Evolutionary conservation across 2,329 filamentous ascomycete species (phyloP).

Genomic region (Claviceps monticola): DNA sequence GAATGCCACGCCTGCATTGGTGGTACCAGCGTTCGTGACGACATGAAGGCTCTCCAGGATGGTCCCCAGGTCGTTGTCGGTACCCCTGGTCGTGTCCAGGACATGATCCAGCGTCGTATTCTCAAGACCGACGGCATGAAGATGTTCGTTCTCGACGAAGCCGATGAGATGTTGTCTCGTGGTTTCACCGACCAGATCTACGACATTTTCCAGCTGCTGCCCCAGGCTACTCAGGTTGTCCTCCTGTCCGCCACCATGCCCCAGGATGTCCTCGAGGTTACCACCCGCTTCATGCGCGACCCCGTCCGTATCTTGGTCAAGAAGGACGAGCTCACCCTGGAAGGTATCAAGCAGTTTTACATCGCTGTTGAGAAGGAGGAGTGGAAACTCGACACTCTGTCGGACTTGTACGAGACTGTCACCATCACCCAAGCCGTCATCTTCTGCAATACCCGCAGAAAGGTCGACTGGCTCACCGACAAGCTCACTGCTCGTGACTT

Average conservation of each 20-base stretch:
- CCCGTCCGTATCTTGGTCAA: conserved; percentile 98
- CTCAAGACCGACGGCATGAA: conserved; percentile 97
- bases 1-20: conserved; percentile 99
- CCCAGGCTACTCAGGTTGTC: conserved; percentile 95
- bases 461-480: conserved; percentile 99
- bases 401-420: conserved; percentile 96
- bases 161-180: conserved; percentile 98
- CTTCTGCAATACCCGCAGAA: conserved; percentile 99
- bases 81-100: conserved; percentile 94
- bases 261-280: conserved; percentile 97
- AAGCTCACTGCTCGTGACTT: conserved; percentile 98
- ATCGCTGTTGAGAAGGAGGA: conserved; percentile 99
- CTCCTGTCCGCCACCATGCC: conserved; percentile 97
- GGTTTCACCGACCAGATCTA: conserved; percentile 99
- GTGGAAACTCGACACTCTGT: conserved; percentile 99
- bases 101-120: conserved; percentile 98
- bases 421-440: conserved; percentile 99
- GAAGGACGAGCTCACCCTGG: conserved; percentile 98
- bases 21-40: conserved; percentile 93
- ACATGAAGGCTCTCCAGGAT: conserved; percentile 95
- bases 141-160: conserved; percentile 99
- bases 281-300: conserved; percentile 99
- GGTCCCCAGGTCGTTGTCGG: conserved; percentile 96
- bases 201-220: conserved; percentile 98
- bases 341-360: conserved; percentile 99